A percentile compares a stretch with the other conserved stretches of the same genome.
Conservation (phyloP, 1,284 basidiomycete species). For the Lentinula novae-zelandiae region DNA sequence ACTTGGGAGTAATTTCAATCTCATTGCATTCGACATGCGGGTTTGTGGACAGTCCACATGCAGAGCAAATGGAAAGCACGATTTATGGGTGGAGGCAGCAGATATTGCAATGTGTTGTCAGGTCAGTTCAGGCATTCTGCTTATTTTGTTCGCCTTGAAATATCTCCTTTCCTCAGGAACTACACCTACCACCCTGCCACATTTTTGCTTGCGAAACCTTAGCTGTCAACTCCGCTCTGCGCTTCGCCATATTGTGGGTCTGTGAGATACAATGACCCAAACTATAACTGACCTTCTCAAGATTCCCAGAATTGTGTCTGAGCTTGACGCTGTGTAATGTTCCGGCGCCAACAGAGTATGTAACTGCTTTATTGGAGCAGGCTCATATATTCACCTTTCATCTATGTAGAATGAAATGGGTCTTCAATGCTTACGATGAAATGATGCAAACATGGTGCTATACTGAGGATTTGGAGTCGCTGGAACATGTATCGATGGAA, state of each 20-base stretch:
- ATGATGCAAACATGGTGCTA: constrained; percentile 60
- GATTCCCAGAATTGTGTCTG: constrained; percentile 69
- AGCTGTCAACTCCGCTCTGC: constrained; percentile 49
- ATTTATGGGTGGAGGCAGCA: constrained; percentile 73
- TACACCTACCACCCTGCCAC: constrained; percentile 64
- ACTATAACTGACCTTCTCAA: constrained; percentile 21
- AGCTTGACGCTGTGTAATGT: constrained; percentile 68
- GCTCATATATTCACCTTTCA: constrained; percentile 1
- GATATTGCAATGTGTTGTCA: constrained; percentile 65
- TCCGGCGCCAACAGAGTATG: constrained; percentile 64
- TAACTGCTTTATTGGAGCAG: constrained; percentile 9
- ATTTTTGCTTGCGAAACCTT: constrained; percentile 61
- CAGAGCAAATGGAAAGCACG: constrained; percentile 52
- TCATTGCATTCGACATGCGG: constrained; percentile 71
- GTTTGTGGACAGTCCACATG: constrained; percentile 58
- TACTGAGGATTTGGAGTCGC: constrained; percentile 61
- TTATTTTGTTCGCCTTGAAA: not conserved
- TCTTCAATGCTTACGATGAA: constrained; percentile 60
- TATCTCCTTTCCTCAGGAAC: constrained; percentile 33
- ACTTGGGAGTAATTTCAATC: constrained; percentile 52
- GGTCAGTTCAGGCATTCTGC: constrained; percentile 28
- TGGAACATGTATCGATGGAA: constrained; percentile 63
- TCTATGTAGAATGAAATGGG: constrained; percentile 46
- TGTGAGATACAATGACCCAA: not conserved
- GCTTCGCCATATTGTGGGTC: constrained; percentile 58